Evolutionary conservation across 495 filamentous ascomycete genomes (phyloP).

Genomic region (Mycothermus thermophilus): DNA sequence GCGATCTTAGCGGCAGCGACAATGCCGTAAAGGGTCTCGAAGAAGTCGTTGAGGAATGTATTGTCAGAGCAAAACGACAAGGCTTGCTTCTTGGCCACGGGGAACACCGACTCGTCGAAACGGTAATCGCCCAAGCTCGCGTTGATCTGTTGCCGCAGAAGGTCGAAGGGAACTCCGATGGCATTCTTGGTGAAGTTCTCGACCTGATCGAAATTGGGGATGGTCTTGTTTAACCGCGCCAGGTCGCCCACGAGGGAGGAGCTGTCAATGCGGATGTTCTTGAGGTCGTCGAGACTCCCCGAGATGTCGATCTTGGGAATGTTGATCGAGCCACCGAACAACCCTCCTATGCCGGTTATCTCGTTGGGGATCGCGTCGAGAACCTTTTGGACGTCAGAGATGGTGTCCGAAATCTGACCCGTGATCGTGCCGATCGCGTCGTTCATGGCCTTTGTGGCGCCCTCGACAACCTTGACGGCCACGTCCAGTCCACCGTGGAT

Average conservation of each 20-base stretch:
- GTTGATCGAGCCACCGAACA: too few relatives aligned
- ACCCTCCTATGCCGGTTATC: conserved; percentile 22
- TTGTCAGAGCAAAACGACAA: conserved; percentile 82
- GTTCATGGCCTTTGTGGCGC: conserved; percentile 61
- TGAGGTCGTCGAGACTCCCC: conserved; percentile 36
- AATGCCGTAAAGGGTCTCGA: conserved; percentile 50
- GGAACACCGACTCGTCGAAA: conserved; percentile 65
- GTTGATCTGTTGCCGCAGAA: conserved; percentile 57
- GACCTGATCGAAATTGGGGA: conserved; percentile 73
- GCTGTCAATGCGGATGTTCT: conserved; percentile 52
- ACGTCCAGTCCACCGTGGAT: conserved; percentile 62
- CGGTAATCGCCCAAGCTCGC: conserved; percentile 49
- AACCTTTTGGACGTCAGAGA: conserved; percentile 42
- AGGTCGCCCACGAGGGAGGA: conserved; percentile 48
- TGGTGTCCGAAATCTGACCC: conserved; percentile 41
- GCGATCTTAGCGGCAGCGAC: conserved; percentile 50
- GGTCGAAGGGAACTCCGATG: conserved; percentile 64
- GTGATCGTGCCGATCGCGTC: conserved; percentile 51
- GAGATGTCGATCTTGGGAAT: conserved; percentile 15
- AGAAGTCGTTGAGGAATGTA: conserved; percentile 75
- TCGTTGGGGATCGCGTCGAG: conserved; percentile 46
- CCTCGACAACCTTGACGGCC: conserved; percentile 51
- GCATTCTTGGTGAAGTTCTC: conserved; percentile 59
- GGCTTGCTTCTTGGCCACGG: conserved; percentile 64
- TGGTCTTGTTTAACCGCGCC: conserved; percentile 52